Percentiles rank a stretch among this genome's conserved stretches.
These are phyloP conservation scores for Fusarium kyushuense DNA, from an alignment of 2,329 filamentous ascomycete genomes.

Conservation along the genomic window DNA sequence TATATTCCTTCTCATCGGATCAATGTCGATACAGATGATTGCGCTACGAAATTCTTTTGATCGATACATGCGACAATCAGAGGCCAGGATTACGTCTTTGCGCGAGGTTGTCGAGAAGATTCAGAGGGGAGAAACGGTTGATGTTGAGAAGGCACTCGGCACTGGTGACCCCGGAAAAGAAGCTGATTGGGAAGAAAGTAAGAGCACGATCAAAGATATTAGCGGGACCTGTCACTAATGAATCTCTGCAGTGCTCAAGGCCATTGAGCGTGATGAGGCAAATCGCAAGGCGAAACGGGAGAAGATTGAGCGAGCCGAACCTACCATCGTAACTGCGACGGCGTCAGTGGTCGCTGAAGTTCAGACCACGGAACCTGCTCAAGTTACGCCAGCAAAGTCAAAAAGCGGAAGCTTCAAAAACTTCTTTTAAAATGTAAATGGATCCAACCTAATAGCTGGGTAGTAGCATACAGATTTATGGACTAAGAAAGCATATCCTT, in stretches of 20 bases:
- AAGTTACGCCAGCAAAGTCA: conserved; percentile 44
- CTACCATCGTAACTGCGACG: conserved; percentile 24
- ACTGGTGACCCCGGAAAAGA: conserved; percentile 82
- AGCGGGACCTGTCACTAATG: conserved; percentile 22
- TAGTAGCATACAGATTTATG: conserved; percentile 37
- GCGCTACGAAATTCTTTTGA: conserved; percentile 80
- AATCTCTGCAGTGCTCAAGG: conserved; percentile 67
- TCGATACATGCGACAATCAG: conserved; percentile 79
- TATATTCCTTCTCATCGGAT: conserved; percentile 89
- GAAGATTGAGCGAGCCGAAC: conserved; percentile 52
- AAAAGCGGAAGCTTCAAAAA: conserved; percentile 56
- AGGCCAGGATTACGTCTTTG: conserved; percentile 81
- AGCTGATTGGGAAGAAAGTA: conserved; percentile 88
- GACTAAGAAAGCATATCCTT: conserved; percentile 70
- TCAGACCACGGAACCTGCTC: conserved; percentile 33
- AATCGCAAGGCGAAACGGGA: conserved; percentile 60
- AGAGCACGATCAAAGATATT: conserved; percentile 39
- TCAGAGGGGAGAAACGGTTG: conserved; percentile 79
- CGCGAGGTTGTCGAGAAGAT: conserved; percentile 80
- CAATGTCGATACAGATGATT: conserved; percentile 95
- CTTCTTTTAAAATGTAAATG: conserved; percentile 61
- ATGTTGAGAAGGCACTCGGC: conserved; percentile 85
- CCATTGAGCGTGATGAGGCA: conserved; percentile 74
- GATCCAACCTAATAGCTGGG: conserved; percentile 29
- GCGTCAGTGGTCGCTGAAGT: conserved; percentile 18